Evolutionary conservation across 2,329 filamentous ascomycete genomes (phyloP), one percentile per base, ranked within the genome.

Genomic region (Scleromitrula shiraiana): DNA sequence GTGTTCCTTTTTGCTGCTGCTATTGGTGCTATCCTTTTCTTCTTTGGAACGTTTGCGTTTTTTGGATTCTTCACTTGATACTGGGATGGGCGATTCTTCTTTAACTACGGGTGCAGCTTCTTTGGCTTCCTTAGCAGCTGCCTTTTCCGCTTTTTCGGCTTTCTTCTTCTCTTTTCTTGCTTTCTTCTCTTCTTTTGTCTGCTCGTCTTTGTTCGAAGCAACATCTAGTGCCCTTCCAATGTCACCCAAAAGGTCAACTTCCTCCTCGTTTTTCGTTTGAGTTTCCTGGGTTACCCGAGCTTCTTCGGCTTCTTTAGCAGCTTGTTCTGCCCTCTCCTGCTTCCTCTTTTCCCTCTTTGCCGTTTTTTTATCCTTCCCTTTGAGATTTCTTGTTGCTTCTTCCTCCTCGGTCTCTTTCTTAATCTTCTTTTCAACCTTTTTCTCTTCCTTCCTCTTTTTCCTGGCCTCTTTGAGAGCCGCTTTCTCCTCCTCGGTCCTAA

Each of bases 21-120:
- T n/a, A n/a, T n/a, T 48, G 9, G 40, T 32, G 4, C 27, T 27
- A 2, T 44, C 46, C 29, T 54, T 57, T 12, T 46, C 33, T 30
- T 53, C 52, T 37, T 49, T 47, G 22, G 50, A 47, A 12, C 47
- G 41, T 10, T 52, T 49, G 20, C 23, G 23, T 46, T 54, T 46
- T 47, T 49, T 48, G 49, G 30, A 24, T n/a, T 23, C n/a, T 41
- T 24, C 23, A 2, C 15, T 8, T 15, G 23, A 12, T 17, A 22
- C 44, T 29, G 43, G 35, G 22, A 10, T 30, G 27, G 37, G 15
- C 19, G n/a, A n/a, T n/a, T 48, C 29, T 7, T 24, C 14, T 17
- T 27, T 23, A 14, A 17, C 15, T 12, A 20, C 7, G n/a, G 35
- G 35, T 9, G 43, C 27, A 15, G n/a, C 26, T 30, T 49, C 26